Evolutionary conservation across 1,284 basidiomycete species (phyloP), one percentile per base, ranked within the genome.

Genomic region (Cryptococcus neoformans): DNA sequence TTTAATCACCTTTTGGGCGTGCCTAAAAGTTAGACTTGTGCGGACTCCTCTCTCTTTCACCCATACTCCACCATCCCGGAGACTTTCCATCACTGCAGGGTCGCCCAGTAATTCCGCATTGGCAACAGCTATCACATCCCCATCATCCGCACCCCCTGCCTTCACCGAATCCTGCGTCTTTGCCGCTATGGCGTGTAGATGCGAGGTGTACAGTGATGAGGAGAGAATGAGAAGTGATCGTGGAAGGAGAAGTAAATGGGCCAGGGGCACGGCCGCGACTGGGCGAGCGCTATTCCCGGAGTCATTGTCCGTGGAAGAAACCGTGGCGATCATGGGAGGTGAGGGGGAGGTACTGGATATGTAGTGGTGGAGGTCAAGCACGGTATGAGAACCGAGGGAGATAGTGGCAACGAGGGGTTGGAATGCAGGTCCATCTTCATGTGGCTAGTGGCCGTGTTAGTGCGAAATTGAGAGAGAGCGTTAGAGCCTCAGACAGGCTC

Each of bases 351-450:
- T 66, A 1, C 65, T 60, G 1, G 75, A 72, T 0, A 78, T 67
- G 62, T 91, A 93, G 57, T 82, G 83, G 73, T 91, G 91, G 70
- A 95, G 87, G 75, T 95, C 85, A 66, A 97, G 88, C 47, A 92
- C 80, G 0, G 88, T 82, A 75, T 92, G 88, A 0, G 89, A 88
- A 36, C 88, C 88, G 53, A 97, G 80, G 10, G 92, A 93, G 55
- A 97, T 80, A 9, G 93, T 97, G 0, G 91, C 88, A 0, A 97
- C 93, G 6, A 89, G 85, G 0, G 92, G 89, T 66, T 87, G 81
- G 78, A 96, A 97, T 3, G 88, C 85, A 0, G 88, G 87, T 0
- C 94, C 93, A 72, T 97, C 94, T 77, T 96, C 87, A 68, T 96
- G 94, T 0, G 92, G 91, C 90, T 92, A 72, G 4, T 21, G 11